Percentiles rank a stretch among this genome's conserved stretches.
phyloP scores from a whole-genome alignment of 2,329 filamentous ascomycete genomes.

The Blastomyces parvus region DNA sequence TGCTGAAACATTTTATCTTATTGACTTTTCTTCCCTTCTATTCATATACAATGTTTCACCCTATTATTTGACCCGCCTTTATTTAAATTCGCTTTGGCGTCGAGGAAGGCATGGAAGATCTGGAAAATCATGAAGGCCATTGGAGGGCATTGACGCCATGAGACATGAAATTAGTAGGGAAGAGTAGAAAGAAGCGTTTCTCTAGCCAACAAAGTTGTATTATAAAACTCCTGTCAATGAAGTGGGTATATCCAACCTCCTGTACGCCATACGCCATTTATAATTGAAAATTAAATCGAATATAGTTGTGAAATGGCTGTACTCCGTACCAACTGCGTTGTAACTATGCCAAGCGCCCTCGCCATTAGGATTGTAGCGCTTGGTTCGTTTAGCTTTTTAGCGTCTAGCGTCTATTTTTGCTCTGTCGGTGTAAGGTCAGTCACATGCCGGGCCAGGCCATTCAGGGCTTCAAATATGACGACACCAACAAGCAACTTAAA shows the following conservation, averaged over 20 bases:
- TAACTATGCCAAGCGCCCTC: no score
- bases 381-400: no score
- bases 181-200: not conserved
- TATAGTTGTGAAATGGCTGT: not conserved
- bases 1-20: constrained; percentile 1
- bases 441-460: not conserved
- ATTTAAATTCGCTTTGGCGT: not conserved
- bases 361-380: no score
- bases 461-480: not conserved
- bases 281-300: not conserved
- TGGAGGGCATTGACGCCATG: not conserved
- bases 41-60: not conserved
- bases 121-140: not conserved
- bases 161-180: not conserved
- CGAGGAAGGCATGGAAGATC: not conserved
- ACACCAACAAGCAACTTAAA: not conserved
- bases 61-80: constrained; percentile 1
- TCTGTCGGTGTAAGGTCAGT: not conserved
- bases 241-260: not conserved
- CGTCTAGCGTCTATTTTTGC: no score
- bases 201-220: not conserved
- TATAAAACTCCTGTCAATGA: constrained; percentile 1
- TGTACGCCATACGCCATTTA: not conserved
- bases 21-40: not conserved
- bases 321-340: not conserved